Percentiles rank a stretch among this genome's conserved stretches.
These are phyloP conservation scores for Samsoniella hepiali DNA, from an alignment of 2,329 filamentous ascomycete species.

Conservation along the genomic window DNA sequence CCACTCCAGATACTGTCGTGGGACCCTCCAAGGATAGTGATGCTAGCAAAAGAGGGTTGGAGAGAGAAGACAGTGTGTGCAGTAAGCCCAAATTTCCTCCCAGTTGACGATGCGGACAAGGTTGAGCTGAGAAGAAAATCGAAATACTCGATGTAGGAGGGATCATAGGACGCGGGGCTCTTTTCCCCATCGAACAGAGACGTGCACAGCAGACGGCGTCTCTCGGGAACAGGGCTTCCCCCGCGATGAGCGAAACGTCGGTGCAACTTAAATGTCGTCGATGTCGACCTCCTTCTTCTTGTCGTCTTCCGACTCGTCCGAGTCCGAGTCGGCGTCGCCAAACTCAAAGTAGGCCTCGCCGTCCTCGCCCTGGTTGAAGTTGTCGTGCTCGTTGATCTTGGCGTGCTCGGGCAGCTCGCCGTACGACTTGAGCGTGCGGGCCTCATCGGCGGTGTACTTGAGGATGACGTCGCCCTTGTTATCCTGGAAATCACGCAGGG, in stretches of 20 bases:
- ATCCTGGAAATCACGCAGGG: slow-evolving; percentile 88
- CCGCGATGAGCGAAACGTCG: neutral
- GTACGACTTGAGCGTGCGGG: slow-evolving; percentile 91
- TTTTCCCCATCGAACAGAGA: neutral
- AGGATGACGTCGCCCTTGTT: slow-evolving; percentile 96
- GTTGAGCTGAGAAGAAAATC: neutral
- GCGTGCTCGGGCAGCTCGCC: slow-evolving; percentile 95
- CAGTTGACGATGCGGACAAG: neutral
- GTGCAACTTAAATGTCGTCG: slow-evolving; percentile 75
- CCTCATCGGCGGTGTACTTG: slow-evolving; percentile 96
- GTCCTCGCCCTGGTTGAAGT: slow-evolving; percentile 84
- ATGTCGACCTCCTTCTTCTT: slow-evolving; percentile 80
- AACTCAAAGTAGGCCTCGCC: slow-evolving; percentile 98
- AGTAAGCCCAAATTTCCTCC: slow-evolving; percentile 9
- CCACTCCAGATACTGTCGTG: slow-evolving; percentile 47
- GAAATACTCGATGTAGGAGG: neutral
- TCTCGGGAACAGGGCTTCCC: neutral
- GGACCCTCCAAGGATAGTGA: slow-evolving; percentile 25
- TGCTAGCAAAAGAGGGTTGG: slow-evolving; percentile 34
- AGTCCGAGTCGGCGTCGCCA: slow-evolving; percentile 77
- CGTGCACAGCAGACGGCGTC: neutral
- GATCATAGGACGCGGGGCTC: neutral
- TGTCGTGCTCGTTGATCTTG: slow-evolving; percentile 99
- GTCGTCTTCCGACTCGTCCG: slow-evolving; percentile 51
- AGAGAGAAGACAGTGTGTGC: slow-evolving; percentile 61